phyloP scores from a whole-genome alignment of 768 basidiomycete genomes.

The Auricularia cornea region DNA sequence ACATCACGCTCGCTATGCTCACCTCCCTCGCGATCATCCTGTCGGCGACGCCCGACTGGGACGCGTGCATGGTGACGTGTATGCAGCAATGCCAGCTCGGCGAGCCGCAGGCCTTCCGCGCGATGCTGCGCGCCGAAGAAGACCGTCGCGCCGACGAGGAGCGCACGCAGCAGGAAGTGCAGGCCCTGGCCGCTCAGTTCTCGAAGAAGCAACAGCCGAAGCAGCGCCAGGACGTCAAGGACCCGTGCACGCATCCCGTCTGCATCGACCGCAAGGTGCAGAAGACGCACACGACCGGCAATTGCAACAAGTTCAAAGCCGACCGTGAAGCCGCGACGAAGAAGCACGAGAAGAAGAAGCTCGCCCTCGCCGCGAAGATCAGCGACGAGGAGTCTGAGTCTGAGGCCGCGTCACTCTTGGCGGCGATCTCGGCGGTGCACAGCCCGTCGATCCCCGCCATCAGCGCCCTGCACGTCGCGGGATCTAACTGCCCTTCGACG shows the following conservation, averaged over 20 bases:
- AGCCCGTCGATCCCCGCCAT: no score
- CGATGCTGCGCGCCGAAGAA: background rate
- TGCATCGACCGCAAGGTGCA: background rate
- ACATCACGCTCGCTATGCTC: background rate
- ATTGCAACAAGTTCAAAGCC: background rate
- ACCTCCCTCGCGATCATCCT: background rate
- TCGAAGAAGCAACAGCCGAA: background rate
- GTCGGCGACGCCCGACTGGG: background rate
- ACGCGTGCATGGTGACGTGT: background rate
- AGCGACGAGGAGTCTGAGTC: no score
- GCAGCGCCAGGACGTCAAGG: background rate
- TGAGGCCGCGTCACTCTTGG: no score
- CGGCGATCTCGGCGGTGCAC: no score
- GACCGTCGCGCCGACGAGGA: background rate
- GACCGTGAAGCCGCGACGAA: background rate
- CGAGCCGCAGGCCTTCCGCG: background rate
- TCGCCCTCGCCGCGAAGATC: background rate
- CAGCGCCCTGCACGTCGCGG: no score
- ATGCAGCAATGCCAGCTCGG: background rate
- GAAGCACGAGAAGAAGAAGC: background rate
- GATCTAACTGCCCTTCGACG: no score
- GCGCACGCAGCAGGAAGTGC: background rate
- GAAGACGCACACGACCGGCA: background rate
- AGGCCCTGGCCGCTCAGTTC: background rate
- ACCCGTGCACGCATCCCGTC: background rate